phyloP scores from a whole-genome alignment of 768 basidiomycete genomes.

The Amanita exitialis region DNA sequence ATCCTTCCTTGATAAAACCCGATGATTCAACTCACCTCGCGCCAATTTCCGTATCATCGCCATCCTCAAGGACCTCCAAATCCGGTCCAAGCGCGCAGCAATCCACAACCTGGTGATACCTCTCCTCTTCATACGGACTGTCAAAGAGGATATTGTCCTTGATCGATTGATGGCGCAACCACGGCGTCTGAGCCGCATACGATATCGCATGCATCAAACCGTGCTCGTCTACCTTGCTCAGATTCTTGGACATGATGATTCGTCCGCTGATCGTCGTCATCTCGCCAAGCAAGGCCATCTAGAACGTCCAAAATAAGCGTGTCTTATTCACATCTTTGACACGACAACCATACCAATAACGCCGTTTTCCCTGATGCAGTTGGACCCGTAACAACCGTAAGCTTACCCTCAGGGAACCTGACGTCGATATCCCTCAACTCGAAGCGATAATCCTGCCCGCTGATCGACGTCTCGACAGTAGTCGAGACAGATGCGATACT shows the following conservation, averaged over 20 bases:
- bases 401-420: slow-evolving; percentile 59
- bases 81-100: slow-evolving; percentile 79
- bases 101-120: slow-evolving; percentile 71
- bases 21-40: slow-evolving; percentile 30
- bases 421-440: slow-evolving; percentile 59
- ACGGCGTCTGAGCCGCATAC: slow-evolving; percentile 66
- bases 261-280: slow-evolving; percentile 43
- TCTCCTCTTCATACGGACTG: slow-evolving; percentile 56
- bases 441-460: slow-evolving; percentile 40
- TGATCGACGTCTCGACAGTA: slow-evolving; percentile 12
- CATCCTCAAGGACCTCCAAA: slow-evolving; percentile 77
- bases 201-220: slow-evolving; percentile 57
- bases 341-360: slow-evolving; percentile 38
- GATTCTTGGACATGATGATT: slow-evolving; percentile 59
- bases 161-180: slow-evolving; percentile 65
- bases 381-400: slow-evolving; percentile 68
- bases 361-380: slow-evolving; percentile 83
- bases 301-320: background rate
- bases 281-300: slow-evolving; percentile 69
- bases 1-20: background rate
- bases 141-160: slow-evolving; percentile 79
- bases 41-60: slow-evolving; percentile 80
- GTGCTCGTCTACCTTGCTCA: slow-evolving; percentile 44
- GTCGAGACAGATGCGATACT: slow-evolving; percentile 15
- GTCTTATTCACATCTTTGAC: background rate